Evolutionary conservation across 2,329 filamentous ascomycete genomes (phyloP), one percentile per base, ranked within the genome.

Genomic region (Sporothrix pseudoabietina): DNA sequence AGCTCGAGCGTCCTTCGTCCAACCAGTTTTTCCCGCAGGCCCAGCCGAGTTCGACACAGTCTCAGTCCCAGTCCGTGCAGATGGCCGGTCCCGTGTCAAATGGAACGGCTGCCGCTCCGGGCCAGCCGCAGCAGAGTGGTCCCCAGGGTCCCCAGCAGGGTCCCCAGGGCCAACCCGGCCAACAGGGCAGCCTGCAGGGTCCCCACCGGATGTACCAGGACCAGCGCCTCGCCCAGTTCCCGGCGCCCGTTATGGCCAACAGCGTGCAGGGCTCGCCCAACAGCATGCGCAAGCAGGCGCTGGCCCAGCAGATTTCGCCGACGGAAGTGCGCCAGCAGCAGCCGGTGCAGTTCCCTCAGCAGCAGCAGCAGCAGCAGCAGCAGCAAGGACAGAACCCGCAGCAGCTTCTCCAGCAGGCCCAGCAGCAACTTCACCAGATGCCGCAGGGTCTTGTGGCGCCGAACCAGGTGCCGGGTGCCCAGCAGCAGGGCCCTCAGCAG

Each of bases 221-320:
- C 41, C 75, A 74, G 71, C 71, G 66, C 16, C 74, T 73, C 35
- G 39, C 41, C 6, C 41, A 69, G 12, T 63, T 57, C 9, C 69
- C 66, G 9, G 63, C 52, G 14, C 73, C 71, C 19, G 35, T 35
- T 16, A 12, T 32, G 52, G 69, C 71, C 19, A 44, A 55, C 10
- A 52, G 32, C n/a, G 35, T 61, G 16, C 71, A 16, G n/a, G 71
- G 54, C 32, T 59, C 54, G 22, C 14, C 59, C 4, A 5, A 4
- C n/a, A n/a, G 26, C 39, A 61, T 22, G 8, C 73, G 75, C 6
- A 61, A 75, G 52, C 54, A 73, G 35, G 75, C 73, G 2, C 71
- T 75, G 4, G 54, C 71, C 63, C 68, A 73, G 10, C 76, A 77
- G 49, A 74, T 74, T 14, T 74, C 74, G 30, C 68, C 73, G 8